Conservation (phyloP, 1,139 yeast species). For the Scheffersomyces segobiensis region DNA sequence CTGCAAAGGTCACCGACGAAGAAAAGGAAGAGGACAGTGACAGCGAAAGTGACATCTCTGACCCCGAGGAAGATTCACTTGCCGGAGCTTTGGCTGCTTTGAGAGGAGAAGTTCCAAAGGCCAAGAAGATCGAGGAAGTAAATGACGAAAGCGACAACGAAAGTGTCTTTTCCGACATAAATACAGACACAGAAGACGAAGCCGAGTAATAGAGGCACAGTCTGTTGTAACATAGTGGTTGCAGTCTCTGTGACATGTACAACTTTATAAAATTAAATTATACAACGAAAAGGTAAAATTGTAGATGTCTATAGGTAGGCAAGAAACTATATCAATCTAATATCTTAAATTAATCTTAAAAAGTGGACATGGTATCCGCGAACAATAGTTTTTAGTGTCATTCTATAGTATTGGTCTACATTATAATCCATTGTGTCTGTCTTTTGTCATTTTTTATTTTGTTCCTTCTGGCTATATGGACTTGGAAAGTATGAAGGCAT, state of each 20-base stretch:
- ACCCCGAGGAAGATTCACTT: slow-evolving; percentile 63
- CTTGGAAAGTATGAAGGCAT: slow-evolving; percentile 39
- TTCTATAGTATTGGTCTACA: neutral
- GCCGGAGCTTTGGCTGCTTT: slow-evolving; percentile 67
- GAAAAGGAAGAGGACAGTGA: slow-evolving; percentile 35
- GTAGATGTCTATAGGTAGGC: neutral
- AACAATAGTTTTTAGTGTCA: neutral
- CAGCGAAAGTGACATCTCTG: slow-evolving; percentile 58
- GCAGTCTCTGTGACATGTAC: neutral
- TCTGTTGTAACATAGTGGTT: neutral
- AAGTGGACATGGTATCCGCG: no score
- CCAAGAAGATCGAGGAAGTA: slow-evolving; percentile 22
- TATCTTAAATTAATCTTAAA: no score
- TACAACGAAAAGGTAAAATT: neutral
- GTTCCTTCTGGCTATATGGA: slow-evolving; percentile 2
- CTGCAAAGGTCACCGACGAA: slow-evolving; percentile 12
- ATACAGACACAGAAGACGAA: slow-evolving; percentile 57
- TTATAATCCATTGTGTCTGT: neutral
- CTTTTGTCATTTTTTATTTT: neutral
- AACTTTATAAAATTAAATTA: neutral
- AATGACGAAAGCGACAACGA: slow-evolving; percentile 40
- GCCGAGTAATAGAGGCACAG: slow-evolving; percentile 23
- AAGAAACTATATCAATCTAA: neutral
- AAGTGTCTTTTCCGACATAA: slow-evolving; percentile 48
- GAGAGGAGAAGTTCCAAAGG: slow-evolving; percentile 50